Evolutionary conservation across 805 yeast genomes (phyloP).

Genomic region (Ogataea populi-albae): DNA sequence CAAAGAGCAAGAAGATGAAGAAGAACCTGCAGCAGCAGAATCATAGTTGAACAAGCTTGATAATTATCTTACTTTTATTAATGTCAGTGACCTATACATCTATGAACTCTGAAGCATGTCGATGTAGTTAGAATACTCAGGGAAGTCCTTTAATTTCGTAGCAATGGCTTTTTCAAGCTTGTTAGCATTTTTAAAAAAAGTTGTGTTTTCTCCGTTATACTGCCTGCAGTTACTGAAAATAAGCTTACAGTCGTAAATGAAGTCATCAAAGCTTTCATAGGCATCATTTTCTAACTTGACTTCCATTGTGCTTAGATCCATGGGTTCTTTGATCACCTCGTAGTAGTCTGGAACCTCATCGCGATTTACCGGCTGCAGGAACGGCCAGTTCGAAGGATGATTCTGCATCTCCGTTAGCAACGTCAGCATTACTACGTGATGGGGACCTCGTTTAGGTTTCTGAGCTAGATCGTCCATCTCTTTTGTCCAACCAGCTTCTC

Average conservation of each 20-base stretch:
- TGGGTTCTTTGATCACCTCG: slow-evolving; percentile 94
- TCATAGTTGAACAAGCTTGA: slow-evolving; percentile 3
- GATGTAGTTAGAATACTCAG: slow-evolving; percentile 83
- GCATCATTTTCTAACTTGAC: slow-evolving; percentile 87
- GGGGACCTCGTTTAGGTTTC: slow-evolving; percentile 91
- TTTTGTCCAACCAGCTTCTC: slow-evolving; percentile 96
- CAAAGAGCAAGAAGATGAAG: slow-evolving; percentile 53
- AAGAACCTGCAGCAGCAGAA: no score
- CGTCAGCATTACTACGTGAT: slow-evolving; percentile 89
- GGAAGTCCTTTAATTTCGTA: slow-evolving; percentile 79
- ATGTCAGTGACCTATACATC: slow-evolving; percentile 1
- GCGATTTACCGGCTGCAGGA: slow-evolving; percentile 84
- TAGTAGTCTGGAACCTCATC: slow-evolving; percentile 97
- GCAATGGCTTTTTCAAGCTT: slow-evolving; percentile 88
- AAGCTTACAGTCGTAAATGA: slow-evolving; percentile 81
- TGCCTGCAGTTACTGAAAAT: slow-evolving; percentile 88
- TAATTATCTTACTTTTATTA: slow-evolving; percentile 7
- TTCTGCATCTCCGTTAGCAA: slow-evolving; percentile 83
- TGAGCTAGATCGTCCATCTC: slow-evolving; percentile 98
- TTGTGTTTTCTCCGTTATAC: slow-evolving; percentile 91
- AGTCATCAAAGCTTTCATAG: slow-evolving; percentile 87
- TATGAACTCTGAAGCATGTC: slow-evolving; percentile 41
- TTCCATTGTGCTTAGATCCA: slow-evolving; percentile 97
- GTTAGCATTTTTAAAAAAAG: slow-evolving; percentile 92
- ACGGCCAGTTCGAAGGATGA: slow-evolving; percentile 98